phyloP scores from a whole-genome alignment of 805 yeast genomes.

The Teunomyces aglyptinius region DNA sequence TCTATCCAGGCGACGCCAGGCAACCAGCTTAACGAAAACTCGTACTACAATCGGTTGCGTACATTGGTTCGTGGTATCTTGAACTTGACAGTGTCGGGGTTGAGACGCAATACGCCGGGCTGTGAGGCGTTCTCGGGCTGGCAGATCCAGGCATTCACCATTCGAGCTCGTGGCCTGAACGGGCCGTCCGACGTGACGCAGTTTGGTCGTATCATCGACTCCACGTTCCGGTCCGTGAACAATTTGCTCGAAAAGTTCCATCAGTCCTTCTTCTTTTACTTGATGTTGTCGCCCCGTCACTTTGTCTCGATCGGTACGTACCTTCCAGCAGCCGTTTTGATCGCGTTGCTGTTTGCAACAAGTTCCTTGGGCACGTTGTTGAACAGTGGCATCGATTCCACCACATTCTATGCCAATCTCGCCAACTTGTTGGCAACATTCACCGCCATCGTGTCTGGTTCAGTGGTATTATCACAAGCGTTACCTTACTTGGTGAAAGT shows the following conservation, averaged over 20 bases:
- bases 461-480: constrained; percentile 21
- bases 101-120: constrained; percentile 53
- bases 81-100: constrained; percentile 69
- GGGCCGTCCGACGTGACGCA: constrained; percentile 81
- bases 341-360: constrained; percentile 67
- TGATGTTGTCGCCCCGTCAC: constrained; percentile 68
- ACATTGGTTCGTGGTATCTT: constrained; percentile 65
- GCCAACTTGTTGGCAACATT: constrained; percentile 26
- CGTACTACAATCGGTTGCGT: constrained; percentile 54
- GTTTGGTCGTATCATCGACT: constrained; percentile 87
- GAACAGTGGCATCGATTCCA: constrained; percentile 36
- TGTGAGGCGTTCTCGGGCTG: constrained; percentile 94
- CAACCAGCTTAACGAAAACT: constrained; percentile 44
- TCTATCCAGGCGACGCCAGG: constrained; percentile 60
- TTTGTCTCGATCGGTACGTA: constrained; percentile 95
- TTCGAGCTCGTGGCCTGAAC: constrained; percentile 52
- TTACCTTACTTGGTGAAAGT: constrained; percentile 24
- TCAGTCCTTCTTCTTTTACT: constrained; percentile 92
- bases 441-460: constrained; percentile 24
- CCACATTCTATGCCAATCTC: constrained; percentile 19
- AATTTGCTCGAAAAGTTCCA: constrained; percentile 93
- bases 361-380: constrained; percentile 61
- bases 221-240: constrained; percentile 82
- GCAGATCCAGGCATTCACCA: constrained; percentile 87
- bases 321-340: constrained; percentile 76